Evolutionary conservation across 2,329 filamentous ascomycete genomes (phyloP), one percentile per base, ranked within the genome.

Genomic region (Ophiostoma perfectum): DNA sequence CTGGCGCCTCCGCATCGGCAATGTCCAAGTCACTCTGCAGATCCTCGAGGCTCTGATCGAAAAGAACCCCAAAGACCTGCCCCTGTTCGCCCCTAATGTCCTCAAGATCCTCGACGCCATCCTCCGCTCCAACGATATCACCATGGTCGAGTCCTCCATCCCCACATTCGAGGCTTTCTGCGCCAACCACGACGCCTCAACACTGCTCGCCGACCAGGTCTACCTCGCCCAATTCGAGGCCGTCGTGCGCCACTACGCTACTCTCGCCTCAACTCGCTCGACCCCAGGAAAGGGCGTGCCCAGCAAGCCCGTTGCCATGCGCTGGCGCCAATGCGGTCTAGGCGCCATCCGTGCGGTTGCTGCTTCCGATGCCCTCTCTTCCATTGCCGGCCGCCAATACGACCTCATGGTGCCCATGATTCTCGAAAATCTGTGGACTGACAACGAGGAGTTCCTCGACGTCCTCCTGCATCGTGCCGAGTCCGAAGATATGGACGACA

Each of bases 11-110:
- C 89, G 92, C 75, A 91, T 95, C 76, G 93, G 93, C 73, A 96
- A 96, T 81, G 91, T 97, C 69, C 92, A 96, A 78, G 93, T 99
- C 72, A 97, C 93, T 2, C 88, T 99, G 70, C 91, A 96, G 78
- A 97, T 99, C 74, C 84, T 97, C 73, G 88, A 90, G 70, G 92
- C 93, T 63, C 84, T 99, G 74, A 93, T 98, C 78, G 93, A 98
- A 76, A 97, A 97, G 80, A 87, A 92, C 60, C 90, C 92, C 70
- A 90, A 93, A 77, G 93, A 97, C 77, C 87, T 97, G 65, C 91
- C 92, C 66, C 87, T 99, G 66, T 96, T 96, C 77, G 92, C 92
- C 64, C 86, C 86, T 71, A 92, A 91, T 75, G 88, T 97, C 68
- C 86, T 98, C 76, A 91, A 89, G 74, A 90, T 97, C 72, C 86